Base-by-base conservation (phyloP, 2,329 filamentous ascomycete genomes). In the Neonectria hederae region DNA sequence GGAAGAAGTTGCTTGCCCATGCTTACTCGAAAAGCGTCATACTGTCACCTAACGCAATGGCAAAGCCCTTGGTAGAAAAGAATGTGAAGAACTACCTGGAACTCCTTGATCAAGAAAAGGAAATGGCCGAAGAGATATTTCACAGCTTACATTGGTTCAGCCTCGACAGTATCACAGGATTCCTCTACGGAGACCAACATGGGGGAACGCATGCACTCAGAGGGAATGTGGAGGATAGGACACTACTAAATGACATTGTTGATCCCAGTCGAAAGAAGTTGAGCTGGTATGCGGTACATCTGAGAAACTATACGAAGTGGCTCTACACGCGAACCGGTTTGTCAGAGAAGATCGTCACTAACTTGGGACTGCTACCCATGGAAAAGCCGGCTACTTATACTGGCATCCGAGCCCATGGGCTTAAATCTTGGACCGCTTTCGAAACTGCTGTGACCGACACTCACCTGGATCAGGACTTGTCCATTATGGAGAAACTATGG, bases 1-100 rank as follows among this genome's bases (percentile, higher is more conserved):
- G 85, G 19, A 87, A 87, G 76, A 87, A 86, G 67, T 63, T 86
- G 0, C 61, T 87, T 26, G 80, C 82, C 4, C 82, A 86, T 62
- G 81, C 82, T 0, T 88, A 87, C 60, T 82, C 85, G 1, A 88
- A 87, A 61, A 81, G 79, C 0, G 73, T 72, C 4, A 78, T 87
- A 5, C 53, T 75, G 11, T 62, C 64, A 14, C 51, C 59, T 0
- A 71, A 68, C 2, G 52, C 55, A 2, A 40, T 64, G 0, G 63
- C 68, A 0, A 55, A 63, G 1, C 46, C 49, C 4, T 62, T 73
- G 54, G 53, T 75, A 0, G 70, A 74, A 40, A 62, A 62, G 1
- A 74, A 72, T 48, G 64, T 55, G 11, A 56, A 59, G n/a, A 68
- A 77, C 10, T 86, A 78, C 61, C 59, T 86, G 59, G 46, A 76